Conservation (phyloP, 2,329 filamentous ascomycete genomes). For the Hirsutella thompsonii region DNA sequence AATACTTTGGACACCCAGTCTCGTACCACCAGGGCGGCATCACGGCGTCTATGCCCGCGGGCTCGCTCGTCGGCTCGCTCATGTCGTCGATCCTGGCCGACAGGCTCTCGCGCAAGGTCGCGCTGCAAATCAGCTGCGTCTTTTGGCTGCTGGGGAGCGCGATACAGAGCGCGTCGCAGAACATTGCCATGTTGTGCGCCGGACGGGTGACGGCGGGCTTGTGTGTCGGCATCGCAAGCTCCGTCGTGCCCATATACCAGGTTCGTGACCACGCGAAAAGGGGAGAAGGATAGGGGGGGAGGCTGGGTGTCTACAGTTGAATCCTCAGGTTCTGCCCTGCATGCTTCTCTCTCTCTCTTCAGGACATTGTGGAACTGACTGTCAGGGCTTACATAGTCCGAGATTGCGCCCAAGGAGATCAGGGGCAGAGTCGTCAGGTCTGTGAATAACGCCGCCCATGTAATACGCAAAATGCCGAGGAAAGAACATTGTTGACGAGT, state of each 20-base stretch:
- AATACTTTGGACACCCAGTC: slow-evolving; percentile 53
- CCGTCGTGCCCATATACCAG: slow-evolving; percentile 58
- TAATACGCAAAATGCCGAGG: too few relatives aligned
- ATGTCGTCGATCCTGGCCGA: slow-evolving; percentile 37
- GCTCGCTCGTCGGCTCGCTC: slow-evolving; percentile 50
- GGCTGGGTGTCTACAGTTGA: too few relatives aligned
- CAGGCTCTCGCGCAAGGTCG: slow-evolving; percentile 32
- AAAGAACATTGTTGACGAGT: too few relatives aligned
- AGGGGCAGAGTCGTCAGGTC: slow-evolving; percentile 43
- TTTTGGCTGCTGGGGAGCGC: slow-evolving; percentile 37
- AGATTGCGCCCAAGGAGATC: slow-evolving; percentile 46
- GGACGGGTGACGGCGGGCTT: slow-evolving; percentile 61
- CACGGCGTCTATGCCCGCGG: slow-evolving; percentile 61
- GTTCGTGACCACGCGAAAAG: slow-evolving; percentile 7
- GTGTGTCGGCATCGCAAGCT: slow-evolving; percentile 61
- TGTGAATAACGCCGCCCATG: not conserved
- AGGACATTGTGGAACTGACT: too few relatives aligned
- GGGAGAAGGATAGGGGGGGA: too few relatives aligned
- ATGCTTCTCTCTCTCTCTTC: not conserved
- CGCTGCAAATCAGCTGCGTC: slow-evolving; percentile 35
- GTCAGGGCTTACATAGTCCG: slow-evolving; percentile 28
- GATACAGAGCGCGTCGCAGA: slow-evolving; percentile 49
- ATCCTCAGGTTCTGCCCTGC: too few relatives aligned
- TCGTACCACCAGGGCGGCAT: slow-evolving; percentile 54
- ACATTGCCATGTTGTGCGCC: slow-evolving; percentile 57